phyloP scores from a whole-genome alignment of 805 yeast genomes.

The Brettanomyces anomalus region DNA sequence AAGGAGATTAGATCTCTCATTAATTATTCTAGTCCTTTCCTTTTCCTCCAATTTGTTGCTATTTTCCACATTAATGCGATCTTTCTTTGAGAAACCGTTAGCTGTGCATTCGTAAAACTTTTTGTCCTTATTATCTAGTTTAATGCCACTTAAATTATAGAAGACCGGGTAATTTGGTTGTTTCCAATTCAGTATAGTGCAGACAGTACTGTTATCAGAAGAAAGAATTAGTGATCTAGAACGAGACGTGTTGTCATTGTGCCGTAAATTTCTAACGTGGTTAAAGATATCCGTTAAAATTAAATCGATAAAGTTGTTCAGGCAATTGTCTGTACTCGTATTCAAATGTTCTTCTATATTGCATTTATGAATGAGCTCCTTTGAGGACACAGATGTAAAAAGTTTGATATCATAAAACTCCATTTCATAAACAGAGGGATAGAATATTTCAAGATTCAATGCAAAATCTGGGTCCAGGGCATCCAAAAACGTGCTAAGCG shows the following conservation, averaged over 20 bases:
- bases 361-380: conserved; percentile 7
- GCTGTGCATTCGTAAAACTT: conserved; percentile 31
- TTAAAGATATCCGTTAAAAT: conserved; percentile 65
- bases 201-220: conserved; percentile 80
- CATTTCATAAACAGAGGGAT: conserved; percentile 48
- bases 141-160: conserved; percentile 67
- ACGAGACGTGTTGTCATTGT: conserved; percentile 17
- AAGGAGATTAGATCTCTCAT: conserved; percentile 12
- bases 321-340: conserved; percentile 24
- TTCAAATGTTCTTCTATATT: conserved; percentile 6
- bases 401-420: conserved; percentile 21
- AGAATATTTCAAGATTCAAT: conserved; percentile 64
- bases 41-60: conserved; percentile 1
- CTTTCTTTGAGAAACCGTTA: conserved; percentile 26
- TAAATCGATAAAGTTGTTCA: conserved; percentile 70
- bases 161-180: conserved; percentile 97
- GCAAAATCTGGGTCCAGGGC: conserved; percentile 52
- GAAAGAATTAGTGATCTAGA: conserved; percentile 72
- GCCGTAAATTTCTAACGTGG: conserved; percentile 53
- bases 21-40: not conserved
- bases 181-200: conserved; percentile 94
- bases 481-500: conserved; percentile 50
- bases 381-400: conserved; percentile 16
- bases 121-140: conserved; percentile 22
- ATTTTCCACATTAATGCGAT: conserved; percentile 2